Base-by-base conservation (phyloP, 2,329 filamentous ascomycete genomes). In the Plenodomus tracheiphilus region DNA sequence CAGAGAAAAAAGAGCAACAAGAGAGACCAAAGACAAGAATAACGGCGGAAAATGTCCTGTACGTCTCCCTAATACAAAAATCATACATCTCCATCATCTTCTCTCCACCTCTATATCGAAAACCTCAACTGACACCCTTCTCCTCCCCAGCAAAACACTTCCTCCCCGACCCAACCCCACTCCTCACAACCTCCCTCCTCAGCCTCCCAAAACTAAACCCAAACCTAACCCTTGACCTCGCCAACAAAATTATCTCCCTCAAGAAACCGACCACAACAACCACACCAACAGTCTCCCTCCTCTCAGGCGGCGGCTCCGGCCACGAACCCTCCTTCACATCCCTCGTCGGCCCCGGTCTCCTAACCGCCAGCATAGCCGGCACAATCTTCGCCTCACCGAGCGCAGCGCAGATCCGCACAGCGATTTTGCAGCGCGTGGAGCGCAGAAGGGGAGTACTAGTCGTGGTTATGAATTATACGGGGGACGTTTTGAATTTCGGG, bases 401-500 rank as follows among this genome's bases (percentile, higher is more conserved):
- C 5, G 87, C 90, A 0, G 86, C 94, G 74, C 92, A 97, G 75
- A 85, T 97, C 46, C 84, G 89, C 46, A 79, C 83, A 58, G 90
- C 86, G 50, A 87, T 95, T 44, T 82, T 86, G 65, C 82, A 85
- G 36, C 81, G 89, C 17, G 88, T 96, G 2, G 84, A 89, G 52
- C 81, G 81, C 3, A 79, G 82, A 38, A 82, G 84, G 53, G 93
- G 92, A 19, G 88, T 96, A 1, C 72, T 97, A 35, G 88, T 96
- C n/a, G 86, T 92, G 5, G 89, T 96, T 22, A 96, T 96, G 89
- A 97, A 97, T 72, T 96, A 96, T 73, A 96, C 91, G 25, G 77
- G 77, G 2, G 77, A 79, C 53, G 71, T 96, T 45, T 81, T 97
- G 59, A 95, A 96, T 75, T 97, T 97, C 68, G 92, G 91, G 46